Evolutionary conservation across 1,284 basidiomycete genomes (phyloP).

Genomic region (Microbotryum silenes-acaulis): DNA sequence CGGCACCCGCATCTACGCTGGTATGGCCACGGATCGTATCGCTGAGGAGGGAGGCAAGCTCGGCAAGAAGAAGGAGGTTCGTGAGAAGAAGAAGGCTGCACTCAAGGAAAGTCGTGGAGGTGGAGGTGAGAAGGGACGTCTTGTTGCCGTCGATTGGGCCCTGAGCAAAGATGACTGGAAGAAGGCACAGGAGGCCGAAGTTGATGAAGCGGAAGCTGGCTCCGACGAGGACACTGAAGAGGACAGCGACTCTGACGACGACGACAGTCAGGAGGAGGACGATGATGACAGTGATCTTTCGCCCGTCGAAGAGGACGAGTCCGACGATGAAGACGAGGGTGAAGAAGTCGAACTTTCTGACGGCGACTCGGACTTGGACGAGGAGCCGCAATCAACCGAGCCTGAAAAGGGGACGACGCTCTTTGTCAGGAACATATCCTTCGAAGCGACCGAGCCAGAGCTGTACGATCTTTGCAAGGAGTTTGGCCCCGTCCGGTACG

Average conservation of each 20-base stretch:
- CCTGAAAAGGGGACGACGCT: conserved; percentile 57
- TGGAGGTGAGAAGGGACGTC: conserved; percentile 51
- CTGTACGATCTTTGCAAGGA: conserved; percentile 68
- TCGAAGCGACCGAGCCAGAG: conserved; percentile 84
- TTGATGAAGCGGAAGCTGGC: conserved; percentile 41
- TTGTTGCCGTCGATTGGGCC: conserved; percentile 94
- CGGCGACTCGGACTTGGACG: conserved; percentile 36
- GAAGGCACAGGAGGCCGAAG: conserved; percentile 50
- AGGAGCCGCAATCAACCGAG: conserved; percentile 48
- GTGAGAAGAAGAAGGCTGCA: conserved; percentile 47
- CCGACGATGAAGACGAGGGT: conserved; percentile 40
- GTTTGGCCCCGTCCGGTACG: conserved; percentile 90
- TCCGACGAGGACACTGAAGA: conserved; percentile 43
- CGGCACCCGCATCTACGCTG: conserved; percentile 60
- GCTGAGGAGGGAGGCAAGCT: conserved; percentile 59
- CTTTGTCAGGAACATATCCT: conserved; percentile 91
- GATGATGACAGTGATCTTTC: conserved; percentile 33
- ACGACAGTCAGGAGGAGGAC: conserved; percentile 33
- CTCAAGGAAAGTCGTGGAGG: conserved; percentile 39
- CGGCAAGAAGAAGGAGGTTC: conserved; percentile 64
- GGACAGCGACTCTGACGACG: conserved; percentile 26
- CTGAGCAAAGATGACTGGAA: conserved; percentile 89
- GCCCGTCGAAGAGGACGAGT: conserved; percentile 37
- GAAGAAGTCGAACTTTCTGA: conserved; percentile 14
- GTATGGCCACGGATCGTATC: conserved; percentile 49